Evolutionary conservation across 73 alveolate genomes (phyloP), one percentile per base, ranked within the genome.

Genomic region (Uronychia binucleata): DNA sequence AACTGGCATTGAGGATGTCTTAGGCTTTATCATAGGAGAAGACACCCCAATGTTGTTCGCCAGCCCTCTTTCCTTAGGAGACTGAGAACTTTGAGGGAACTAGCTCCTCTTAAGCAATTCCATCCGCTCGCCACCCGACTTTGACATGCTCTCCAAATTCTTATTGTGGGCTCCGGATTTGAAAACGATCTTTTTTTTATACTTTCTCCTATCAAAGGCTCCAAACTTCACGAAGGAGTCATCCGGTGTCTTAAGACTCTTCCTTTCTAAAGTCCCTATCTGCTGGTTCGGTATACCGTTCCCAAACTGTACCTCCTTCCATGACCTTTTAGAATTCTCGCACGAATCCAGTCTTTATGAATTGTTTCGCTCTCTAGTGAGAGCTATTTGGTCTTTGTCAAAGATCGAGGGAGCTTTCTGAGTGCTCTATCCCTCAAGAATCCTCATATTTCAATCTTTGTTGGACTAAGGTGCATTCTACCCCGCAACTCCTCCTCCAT

Each of bases 1-100:
- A n/a, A n/a, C n/a, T n/a, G 67, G 67, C 67, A 46, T 46, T 46
- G 67, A 46, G 19, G 67, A 46, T 46, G 67, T 46, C 67, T 46
- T 46, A 5, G 67, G 67, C 19, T 46, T 46, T 46, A n/a, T n/a
- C n/a, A n/a, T n/a, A n/a, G n/a, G n/a, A n/a, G n/a, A n/a, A n/a
- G n/a, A n/a, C n/a, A n/a, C n/a, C n/a, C n/a, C n/a, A n/a, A n/a
- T n/a, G n/a, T n/a, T n/a, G n/a, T n/a, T n/a, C n/a, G n/a, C n/a
- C n/a, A n/a, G n/a, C n/a, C n/a, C n/a, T n/a, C n/a, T n/a, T n/a
- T n/a, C n/a, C n/a, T n/a, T n/a, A n/a, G n/a, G n/a, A n/a, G n/a
- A n/a, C n/a, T n/a, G n/a, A n/a, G n/a, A n/a, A n/a, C n/a, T n/a
- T n/a, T n/a, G n/a, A n/a, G n/a, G n/a, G n/a, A n/a, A n/a, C n/a